Percentiles rank a stretch among this genome's conserved stretches.
Evolutionary conservation across 2,329 filamentous ascomycete genomes (phyloP).

Genomic region (Alternaria dauci): DNA sequence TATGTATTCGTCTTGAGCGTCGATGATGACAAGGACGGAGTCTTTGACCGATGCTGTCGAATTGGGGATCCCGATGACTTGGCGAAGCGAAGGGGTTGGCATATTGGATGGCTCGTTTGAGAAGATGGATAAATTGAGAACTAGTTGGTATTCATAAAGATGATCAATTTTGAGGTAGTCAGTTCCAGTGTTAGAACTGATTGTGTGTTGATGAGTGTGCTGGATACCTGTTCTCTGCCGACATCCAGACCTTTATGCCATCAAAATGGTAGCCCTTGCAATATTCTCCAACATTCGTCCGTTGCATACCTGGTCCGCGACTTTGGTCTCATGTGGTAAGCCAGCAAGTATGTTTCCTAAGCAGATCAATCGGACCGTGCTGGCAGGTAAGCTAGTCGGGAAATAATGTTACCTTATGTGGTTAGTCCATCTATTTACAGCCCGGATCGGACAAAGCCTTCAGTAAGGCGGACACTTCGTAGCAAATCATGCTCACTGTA

Average conservation of each 20-base stretch:
- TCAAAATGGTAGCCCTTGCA: background rate
- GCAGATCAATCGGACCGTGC: background rate
- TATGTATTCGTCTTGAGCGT: background rate
- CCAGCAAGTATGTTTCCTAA: slow-evolving; percentile 1
- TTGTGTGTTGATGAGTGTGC: background rate
- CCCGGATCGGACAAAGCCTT: background rate
- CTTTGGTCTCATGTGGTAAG: background rate
- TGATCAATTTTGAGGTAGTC: background rate
- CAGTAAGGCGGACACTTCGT: background rate
- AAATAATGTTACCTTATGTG: slow-evolving; percentile 2
- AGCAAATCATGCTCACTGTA: background rate
- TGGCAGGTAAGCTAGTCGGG: background rate
- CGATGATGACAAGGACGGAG: background rate
- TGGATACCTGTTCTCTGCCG: background rate
- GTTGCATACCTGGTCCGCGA: background rate
- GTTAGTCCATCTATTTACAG: background rate
- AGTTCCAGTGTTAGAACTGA: background rate
- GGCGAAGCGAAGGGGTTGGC: slow-evolving; percentile 1
- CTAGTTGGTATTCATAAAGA: background rate
- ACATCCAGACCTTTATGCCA: background rate
- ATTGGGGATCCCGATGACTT: background rate
- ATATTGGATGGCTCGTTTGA: background rate
- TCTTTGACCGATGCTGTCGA: slow-evolving; percentile 2
- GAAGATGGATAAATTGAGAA: background rate
- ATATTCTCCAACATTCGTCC: background rate